Conservation (phyloP, 2,329 filamentous ascomycete genomes). For the Nectriaceae sp. region DNA sequence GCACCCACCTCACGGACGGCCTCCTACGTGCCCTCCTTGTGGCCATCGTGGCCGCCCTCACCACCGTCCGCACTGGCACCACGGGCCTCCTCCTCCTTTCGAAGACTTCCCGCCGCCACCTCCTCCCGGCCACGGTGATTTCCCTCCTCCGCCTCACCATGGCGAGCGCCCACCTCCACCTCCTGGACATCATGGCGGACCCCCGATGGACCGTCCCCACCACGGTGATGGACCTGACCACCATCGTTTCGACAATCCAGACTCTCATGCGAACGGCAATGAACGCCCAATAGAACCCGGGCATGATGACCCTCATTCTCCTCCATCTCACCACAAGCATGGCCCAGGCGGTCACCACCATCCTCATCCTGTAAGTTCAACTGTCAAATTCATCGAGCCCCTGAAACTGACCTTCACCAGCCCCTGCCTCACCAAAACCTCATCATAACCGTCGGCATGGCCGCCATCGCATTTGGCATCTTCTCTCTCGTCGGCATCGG, state of each 20-base stretch:
- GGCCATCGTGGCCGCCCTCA: constrained; percentile 7
- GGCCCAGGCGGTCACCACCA: constrained; percentile 15
- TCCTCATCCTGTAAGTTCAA: constrained; percentile 17
- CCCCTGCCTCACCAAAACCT: constrained; percentile 1
- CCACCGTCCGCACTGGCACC: constrained; percentile 2
- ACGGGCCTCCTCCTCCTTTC: constrained; percentile 2
- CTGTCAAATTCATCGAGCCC: constrained; percentile 2
- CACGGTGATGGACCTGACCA: constrained; percentile 32
- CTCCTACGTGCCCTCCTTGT: no score
- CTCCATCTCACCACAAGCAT: constrained; percentile 11
- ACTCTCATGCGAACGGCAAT: constrained; percentile 23
- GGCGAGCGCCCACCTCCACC: constrained; percentile 22
- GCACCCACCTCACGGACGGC: neutral
- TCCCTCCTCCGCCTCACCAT: constrained; percentile 2
- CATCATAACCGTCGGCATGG: constrained; percentile 26
- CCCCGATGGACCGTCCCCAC: constrained; percentile 20
- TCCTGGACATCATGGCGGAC: constrained; percentile 31
- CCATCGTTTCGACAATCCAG: constrained; percentile 19
- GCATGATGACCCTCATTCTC: constrained; percentile 25
- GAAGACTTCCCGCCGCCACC: constrained; percentile 4
- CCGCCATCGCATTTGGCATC: constrained; percentile 24
- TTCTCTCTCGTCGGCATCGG: constrained; percentile 26
- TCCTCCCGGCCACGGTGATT: constrained; percentile 8
- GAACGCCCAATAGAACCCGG: constrained; percentile 18
- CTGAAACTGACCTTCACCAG: neutral